A percentile compares a stretch with the other conserved stretches of the same genome.
phyloP scores from a whole-genome alignment of 1,284 basidiomycete genomes.

The Rhizoctonia solani region DNA sequence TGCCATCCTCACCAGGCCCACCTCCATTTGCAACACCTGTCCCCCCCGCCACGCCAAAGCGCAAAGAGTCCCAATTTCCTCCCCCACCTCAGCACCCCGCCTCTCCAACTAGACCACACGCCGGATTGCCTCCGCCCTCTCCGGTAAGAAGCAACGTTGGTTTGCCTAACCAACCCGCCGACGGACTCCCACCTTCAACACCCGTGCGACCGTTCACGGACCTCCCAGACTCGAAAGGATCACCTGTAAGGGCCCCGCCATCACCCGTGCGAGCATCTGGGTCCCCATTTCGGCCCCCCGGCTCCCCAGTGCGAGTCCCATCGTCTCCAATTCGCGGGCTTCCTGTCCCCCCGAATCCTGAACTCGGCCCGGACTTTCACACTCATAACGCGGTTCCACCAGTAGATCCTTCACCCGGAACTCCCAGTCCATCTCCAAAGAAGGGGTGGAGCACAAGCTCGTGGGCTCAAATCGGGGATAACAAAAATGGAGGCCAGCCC shows the following conservation, averaged over 20 bases:
- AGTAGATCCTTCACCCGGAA: too few species aligned
- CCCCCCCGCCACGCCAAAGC: slow-evolving; percentile 2
- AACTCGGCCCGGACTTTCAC: not conserved
- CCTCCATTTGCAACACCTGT: not conserved
- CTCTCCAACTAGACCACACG: slow-evolving; percentile 23
- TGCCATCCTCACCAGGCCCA: not conserved
- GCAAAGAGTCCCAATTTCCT: slow-evolving; percentile 15
- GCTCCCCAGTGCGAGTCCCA: slow-evolving; percentile 3
- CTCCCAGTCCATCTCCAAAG: not conserved
- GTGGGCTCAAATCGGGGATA: not conserved
- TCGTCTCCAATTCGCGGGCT: slow-evolving; percentile 3
- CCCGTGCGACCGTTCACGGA: slow-evolving; percentile 9
- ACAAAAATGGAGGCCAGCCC: not conserved
- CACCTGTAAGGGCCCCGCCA: not conserved
- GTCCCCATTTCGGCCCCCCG: slow-evolving; percentile 3
- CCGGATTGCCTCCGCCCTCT: slow-evolving; percentile 13
- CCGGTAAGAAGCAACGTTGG: not conserved
- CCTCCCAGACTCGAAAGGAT: slow-evolving; percentile 1
- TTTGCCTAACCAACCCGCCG: not conserved
- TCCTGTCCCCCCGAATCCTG: not conserved
- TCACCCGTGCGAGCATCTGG: not conserved
- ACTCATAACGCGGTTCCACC: too few species aligned
- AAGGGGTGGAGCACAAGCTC: slow-evolving; percentile 2
- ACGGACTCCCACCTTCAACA: slow-evolving; percentile 17
- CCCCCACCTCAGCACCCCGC: slow-evolving; percentile 30